phyloP scores from a whole-genome alignment of 257 asterid genomes.

The Solanum gracilifrons region DNA sequence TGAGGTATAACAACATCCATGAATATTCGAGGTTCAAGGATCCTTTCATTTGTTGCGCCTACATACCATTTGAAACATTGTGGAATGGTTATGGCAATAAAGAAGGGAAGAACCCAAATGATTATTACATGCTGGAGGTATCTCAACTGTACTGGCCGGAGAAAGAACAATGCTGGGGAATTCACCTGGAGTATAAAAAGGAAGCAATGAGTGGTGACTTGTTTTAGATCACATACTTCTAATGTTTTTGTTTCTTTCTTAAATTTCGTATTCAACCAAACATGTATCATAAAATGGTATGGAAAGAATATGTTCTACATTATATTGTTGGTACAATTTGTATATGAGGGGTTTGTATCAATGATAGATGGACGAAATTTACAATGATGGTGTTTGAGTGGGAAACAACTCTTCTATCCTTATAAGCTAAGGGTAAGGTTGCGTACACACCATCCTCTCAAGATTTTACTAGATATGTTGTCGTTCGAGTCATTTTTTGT shows the following conservation, averaged over 20 bases:
- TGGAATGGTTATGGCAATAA: not conserved
- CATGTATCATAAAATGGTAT: not conserved
- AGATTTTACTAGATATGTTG: too few relatives aligned
- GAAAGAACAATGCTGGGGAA: not conserved
- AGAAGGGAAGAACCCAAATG: not conserved
- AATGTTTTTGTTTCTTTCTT: too few relatives aligned
- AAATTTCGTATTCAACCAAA: too few relatives aligned
- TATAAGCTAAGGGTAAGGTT: too few relatives aligned
- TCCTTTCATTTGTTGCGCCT: not conserved
- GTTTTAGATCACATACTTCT: not conserved
- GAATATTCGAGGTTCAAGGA: rapidly evolving
- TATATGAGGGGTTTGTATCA: not conserved
- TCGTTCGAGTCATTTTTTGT: too few relatives aligned
- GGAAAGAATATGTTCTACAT: not conserved
- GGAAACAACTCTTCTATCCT: too few relatives aligned
- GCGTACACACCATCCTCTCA: too few relatives aligned
- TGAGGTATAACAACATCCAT: rapidly evolving
- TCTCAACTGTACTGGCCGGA: rapidly evolving
- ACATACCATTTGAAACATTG: not conserved
- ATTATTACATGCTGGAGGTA: not conserved
- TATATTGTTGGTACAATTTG: not conserved
- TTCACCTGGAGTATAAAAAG: not conserved
- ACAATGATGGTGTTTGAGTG: too few relatives aligned
- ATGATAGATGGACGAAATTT: not conserved
- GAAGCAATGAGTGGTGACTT: not conserved